Percentiles rank a stretch among this genome's conserved stretches.
phyloP scores from a whole-genome alignment of 2,329 filamentous ascomycete species.

The Neophaeococcomyces mojaviensis region DNA sequence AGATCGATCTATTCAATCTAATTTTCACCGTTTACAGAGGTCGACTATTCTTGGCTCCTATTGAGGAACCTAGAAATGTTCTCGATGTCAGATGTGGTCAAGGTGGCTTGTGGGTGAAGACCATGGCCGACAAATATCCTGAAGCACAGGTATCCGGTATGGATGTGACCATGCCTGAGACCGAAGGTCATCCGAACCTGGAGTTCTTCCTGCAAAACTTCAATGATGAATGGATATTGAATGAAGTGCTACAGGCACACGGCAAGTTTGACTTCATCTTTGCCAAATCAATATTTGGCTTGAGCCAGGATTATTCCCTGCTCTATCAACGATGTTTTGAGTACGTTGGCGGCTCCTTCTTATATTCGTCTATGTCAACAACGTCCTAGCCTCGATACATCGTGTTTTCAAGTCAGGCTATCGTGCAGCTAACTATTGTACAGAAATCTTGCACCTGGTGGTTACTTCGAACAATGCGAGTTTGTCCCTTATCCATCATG shows the following conservation, averaged over 20 bases:
- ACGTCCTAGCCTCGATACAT: not conserved
- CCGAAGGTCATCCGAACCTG: slow-evolving; percentile 26
- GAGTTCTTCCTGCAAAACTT: slow-evolving; percentile 30
- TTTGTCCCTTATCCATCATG: not conserved
- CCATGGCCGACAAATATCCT: slow-evolving; percentile 27
- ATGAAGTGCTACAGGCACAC: slow-evolving; percentile 16
- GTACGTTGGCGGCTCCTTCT: slow-evolving; percentile 16
- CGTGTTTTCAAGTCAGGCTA: not conserved
- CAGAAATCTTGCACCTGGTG: slow-evolving; percentile 6
- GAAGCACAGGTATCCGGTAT: slow-evolving; percentile 30
- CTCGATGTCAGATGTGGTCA: slow-evolving; percentile 28
- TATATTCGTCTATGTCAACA: not conserved
- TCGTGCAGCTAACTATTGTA: not conserved
- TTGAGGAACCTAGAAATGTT: slow-evolving; percentile 18
- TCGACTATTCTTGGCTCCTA: slow-evolving; percentile 18
- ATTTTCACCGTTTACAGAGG: slow-evolving; percentile 15
- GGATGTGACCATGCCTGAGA: slow-evolving; percentile 30
- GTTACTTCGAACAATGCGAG: slow-evolving; percentile 9
- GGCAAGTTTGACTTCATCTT: slow-evolving; percentile 38
- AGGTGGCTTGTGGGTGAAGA: slow-evolving; percentile 28
- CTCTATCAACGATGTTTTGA: slow-evolving; percentile 30
- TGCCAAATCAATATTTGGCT: slow-evolving; percentile 32
- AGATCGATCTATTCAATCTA: slow-evolving; percentile 16
- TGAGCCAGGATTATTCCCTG: slow-evolving; percentile 28
- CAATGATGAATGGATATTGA: slow-evolving; percentile 30